phyloP scores from a whole-genome alignment of 1,284 basidiomycete genomes.

The Heterobasidion occidentale region DNA sequence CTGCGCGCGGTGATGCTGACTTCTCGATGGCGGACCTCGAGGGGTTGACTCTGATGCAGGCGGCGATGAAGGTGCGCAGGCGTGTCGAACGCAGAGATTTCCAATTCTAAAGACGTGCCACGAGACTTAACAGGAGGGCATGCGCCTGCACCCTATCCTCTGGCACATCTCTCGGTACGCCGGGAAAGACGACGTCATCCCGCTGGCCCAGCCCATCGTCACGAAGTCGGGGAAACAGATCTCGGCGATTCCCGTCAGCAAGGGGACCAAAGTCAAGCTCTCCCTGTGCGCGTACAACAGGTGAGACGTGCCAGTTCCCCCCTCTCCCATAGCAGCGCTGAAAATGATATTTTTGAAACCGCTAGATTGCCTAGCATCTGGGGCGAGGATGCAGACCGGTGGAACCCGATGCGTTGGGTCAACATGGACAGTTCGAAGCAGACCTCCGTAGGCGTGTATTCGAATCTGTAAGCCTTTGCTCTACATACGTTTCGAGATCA shows the following conservation, averaged over 20 bases:
- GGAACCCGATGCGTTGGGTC: slow-evolving; percentile 45
- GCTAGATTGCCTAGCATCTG: slow-evolving; percentile 28
- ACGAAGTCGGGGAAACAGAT: slow-evolving; percentile 22
- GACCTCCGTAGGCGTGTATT: slow-evolving; percentile 36
- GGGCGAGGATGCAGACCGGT: slow-evolving; percentile 40
- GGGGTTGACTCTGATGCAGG: slow-evolving; percentile 27
- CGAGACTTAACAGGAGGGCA: slow-evolving; percentile 23
- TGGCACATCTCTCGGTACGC: slow-evolving; percentile 22
- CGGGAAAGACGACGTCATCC: slow-evolving; percentile 28
- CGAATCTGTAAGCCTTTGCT: slow-evolving; percentile 36
- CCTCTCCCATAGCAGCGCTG: not conserved
- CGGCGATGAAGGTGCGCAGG: slow-evolving; percentile 7
- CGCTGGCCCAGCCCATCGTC: slow-evolving; percentile 28
- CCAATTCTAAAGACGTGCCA: not conserved
- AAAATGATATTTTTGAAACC: not conserved
- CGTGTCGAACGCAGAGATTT: not conserved
- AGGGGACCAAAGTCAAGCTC: slow-evolving; percentile 27
- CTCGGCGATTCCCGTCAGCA: slow-evolving; percentile 24
- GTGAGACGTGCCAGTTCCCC: slow-evolving; percentile 11
- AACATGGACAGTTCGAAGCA: slow-evolving; percentile 24
- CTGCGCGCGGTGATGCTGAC: slow-evolving; percentile 29
- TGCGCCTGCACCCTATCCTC: slow-evolving; percentile 30
- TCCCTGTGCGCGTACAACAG: slow-evolving; percentile 24
- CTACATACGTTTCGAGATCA: not conserved
- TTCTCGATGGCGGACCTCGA: slow-evolving; percentile 41